A percentile compares a stretch with the other conserved stretches of the same genome.
Conservation (phyloP, 306 rosid species). For the Parietaria judaica region DNA sequence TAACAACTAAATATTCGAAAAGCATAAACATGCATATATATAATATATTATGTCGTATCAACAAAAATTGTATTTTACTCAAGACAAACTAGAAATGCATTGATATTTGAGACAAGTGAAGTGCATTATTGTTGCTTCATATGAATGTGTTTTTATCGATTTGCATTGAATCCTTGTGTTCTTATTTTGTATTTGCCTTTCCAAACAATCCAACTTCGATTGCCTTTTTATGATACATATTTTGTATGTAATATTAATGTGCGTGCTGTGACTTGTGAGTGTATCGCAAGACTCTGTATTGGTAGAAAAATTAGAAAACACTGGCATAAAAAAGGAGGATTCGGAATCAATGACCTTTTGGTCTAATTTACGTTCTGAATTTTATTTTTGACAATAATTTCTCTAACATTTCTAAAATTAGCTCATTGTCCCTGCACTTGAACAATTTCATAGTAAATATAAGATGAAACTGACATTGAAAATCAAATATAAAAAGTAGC, state of each 20-base stretch:
- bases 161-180: neutral
- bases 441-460: too few relatives aligned
- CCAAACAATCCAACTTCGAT: neutral
- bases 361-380: too few relatives aligned
- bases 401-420: too few relatives aligned
- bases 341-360: too few relatives aligned
- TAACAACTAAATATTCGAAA: neutral
- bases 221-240: neutral
- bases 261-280: neutral
- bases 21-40: neutral
- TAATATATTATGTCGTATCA: neutral
- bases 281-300: neutral
- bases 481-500: too few relatives aligned
- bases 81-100: neutral
- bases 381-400: too few relatives aligned
- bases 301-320: too few relatives aligned
- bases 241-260: too few relatives aligned
- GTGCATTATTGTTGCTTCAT: neutral
- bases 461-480: too few relatives aligned
- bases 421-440: too few relatives aligned
- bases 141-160: neutral
- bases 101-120: neutral
- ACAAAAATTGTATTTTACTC: neutral
- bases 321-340: too few relatives aligned
- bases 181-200: neutral